Base-by-base conservation (phyloP, 306 rosid species). In the Trifolium repens region DNA sequence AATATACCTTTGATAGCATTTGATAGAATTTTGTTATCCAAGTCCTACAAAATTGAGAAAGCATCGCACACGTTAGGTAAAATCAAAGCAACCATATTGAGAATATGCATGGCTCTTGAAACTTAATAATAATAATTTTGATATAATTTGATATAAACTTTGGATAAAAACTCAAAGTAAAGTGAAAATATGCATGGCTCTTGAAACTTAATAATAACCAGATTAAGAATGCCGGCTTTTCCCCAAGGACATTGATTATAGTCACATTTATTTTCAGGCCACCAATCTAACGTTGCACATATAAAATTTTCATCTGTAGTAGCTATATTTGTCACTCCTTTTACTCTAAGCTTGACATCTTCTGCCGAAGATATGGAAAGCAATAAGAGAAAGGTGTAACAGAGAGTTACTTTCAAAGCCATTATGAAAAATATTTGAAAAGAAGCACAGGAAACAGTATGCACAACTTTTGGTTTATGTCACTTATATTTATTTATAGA, bases 251-350 rank as follows among this genome's bases (percentile, higher is more conserved):
- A 85, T 11, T 89, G 89, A 27, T 42, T 27, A 37, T 89, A 85
- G 34, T 91, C 88, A 71, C 92, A 89, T 59, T 91, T 89, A 3
- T 77, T 16, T 42, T 71, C 0, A n/a, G 93, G 96, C 93, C 96
- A 91, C 90, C 90, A 89, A 55, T 89, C 92, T 6, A 91, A 9
- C 50, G 96, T 87, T 37, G 91, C 93, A 84, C 96, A 91, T 1
- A 87, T 59, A 63, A 89, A 91, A 43, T 81, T 84, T 2, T 86
- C 80, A 54, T 91, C 91, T 30, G 89, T 88, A 7, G 14, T 70
- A 35, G 87, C 90, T 73, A 84, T 82, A 12, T 60, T 47, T 42
- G 86, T 84, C 19, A 75, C 83, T 12, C 82, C 82, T 49, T 74
- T 37, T n/a, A 91, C 79, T 1, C 10, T 76, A 22, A 91, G 80